Evolutionary conservation across 129 eudicot species (phyloP).

Genomic region (Flaveria trinervia): DNA sequence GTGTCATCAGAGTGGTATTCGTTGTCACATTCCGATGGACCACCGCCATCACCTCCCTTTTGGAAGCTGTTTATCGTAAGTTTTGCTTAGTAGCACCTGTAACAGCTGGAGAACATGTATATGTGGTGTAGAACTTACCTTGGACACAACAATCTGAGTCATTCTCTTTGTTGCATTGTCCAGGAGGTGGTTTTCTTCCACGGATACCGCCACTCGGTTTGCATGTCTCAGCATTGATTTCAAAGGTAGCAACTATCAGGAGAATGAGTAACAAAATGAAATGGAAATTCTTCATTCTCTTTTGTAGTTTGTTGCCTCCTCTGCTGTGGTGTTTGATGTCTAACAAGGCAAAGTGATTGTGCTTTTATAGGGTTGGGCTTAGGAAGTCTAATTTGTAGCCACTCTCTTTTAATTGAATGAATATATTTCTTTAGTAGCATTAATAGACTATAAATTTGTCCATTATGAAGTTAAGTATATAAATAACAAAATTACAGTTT

Average conservation of each 20-base stretch:
- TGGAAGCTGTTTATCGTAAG: conserved; percentile 51
- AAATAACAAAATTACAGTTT: background rate
- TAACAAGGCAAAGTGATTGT: background rate
- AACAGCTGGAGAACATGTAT: conserved; percentile 51
- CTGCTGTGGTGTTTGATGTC: background rate
- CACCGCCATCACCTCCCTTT: conserved; percentile 55
- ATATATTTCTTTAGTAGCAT: too few species aligned
- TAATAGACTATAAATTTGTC: background rate
- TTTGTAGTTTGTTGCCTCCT: background rate
- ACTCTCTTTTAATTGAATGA: background rate
- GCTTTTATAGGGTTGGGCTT: background rate
- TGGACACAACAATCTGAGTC: conserved; percentile 48
- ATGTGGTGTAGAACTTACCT: conserved; percentile 43
- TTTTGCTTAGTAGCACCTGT: conserved; percentile 38
- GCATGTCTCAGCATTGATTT: conserved; percentile 35
- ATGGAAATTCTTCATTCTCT: conserved; percentile 33
- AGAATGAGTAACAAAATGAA: conserved; percentile 21
- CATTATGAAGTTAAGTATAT: background rate
- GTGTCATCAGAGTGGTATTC: conserved; percentile 45
- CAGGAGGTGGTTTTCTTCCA: conserved; percentile 45
- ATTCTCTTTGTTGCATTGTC: conserved; percentile 41
- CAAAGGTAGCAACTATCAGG: background rate
- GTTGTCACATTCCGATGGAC: conserved; percentile 52
- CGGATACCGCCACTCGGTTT: conserved; percentile 44
- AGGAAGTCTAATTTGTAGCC: background rate